Conservation (phyloP, 805 yeast species). For the Lipomyces sp. region DNA sequence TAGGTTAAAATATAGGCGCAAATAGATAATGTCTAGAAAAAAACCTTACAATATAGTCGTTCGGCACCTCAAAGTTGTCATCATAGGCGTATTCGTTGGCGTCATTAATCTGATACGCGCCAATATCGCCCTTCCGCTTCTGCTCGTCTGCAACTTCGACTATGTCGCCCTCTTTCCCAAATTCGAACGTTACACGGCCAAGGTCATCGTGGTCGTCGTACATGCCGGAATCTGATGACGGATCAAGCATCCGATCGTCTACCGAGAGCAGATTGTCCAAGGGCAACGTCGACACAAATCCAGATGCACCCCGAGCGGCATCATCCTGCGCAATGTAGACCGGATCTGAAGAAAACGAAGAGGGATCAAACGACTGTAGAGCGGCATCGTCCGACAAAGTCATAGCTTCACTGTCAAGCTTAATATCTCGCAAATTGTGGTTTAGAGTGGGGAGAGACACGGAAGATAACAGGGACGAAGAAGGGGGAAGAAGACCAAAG, state of each 20-base stretch:
- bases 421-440: background rate
- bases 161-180: constrained; percentile 21
- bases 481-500: constrained; percentile 21
- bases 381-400: background rate
- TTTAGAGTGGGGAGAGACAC: no score
- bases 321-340: background rate
- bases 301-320: no score
- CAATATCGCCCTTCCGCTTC: no score
- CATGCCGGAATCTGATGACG: background rate
- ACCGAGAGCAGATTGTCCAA: background rate
- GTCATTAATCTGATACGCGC: no score
- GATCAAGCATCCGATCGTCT: background rate
- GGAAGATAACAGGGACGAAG: no score
- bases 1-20: no score
- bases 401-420: background rate
- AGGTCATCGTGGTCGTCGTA: constrained; percentile 18
- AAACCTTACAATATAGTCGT: no score
- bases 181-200: constrained; percentile 23
- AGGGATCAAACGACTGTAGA: background rate
- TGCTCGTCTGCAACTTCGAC: background rate
- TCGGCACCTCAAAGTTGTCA: no score
- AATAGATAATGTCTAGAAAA: no score
- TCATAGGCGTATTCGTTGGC: no score
- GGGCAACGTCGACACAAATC: no score
- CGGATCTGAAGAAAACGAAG: background rate